phyloP scores from a whole-genome alignment of 2,329 filamentous ascomycete species.

The Chrysoporthe austroafricana region DNA sequence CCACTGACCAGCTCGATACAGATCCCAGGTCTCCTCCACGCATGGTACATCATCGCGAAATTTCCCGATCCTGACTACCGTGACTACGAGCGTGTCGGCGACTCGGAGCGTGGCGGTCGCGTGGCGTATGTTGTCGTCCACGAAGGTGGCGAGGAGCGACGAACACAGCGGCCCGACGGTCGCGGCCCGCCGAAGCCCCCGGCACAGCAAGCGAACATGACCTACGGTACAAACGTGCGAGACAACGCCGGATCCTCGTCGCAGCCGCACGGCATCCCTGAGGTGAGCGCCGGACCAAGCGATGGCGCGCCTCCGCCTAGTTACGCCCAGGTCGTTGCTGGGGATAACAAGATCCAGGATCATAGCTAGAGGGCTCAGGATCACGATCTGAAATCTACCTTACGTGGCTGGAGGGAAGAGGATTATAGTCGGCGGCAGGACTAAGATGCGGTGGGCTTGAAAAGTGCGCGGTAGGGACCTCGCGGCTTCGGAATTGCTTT shows the following conservation, averaged over 20 bases:
- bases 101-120: slow-evolving; percentile 58
- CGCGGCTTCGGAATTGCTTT: neutral
- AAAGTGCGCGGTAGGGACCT: neutral
- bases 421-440: neutral
- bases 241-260: slow-evolving; percentile 35
- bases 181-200: slow-evolving; percentile 39
- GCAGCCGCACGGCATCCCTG: slow-evolving; percentile 37
- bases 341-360: slow-evolving; percentile 87
- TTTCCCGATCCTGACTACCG: slow-evolving; percentile 76
- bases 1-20: slow-evolving; percentile 33
- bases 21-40: slow-evolving; percentile 87
- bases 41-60: slow-evolving; percentile 97
- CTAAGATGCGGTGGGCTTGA: neutral
- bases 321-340: slow-evolving; percentile 87
- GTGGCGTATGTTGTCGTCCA: slow-evolving; percentile 82
- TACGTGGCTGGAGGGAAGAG: neutral
- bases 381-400: slow-evolving; percentile 12
- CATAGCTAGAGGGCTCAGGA: slow-evolving; percentile 49
- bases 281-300: slow-evolving; percentile 44
- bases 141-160: slow-evolving; percentile 40
- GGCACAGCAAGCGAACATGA: slow-evolving; percentile 42
- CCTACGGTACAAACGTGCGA: slow-evolving; percentile 50
- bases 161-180: slow-evolving; percentile 41
- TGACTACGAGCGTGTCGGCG: slow-evolving; percentile 65
- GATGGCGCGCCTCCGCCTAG: slow-evolving; percentile 64